Conservation (phyloP, 2,329 filamentous ascomycete species). For the Alternaria sp. region DNA sequence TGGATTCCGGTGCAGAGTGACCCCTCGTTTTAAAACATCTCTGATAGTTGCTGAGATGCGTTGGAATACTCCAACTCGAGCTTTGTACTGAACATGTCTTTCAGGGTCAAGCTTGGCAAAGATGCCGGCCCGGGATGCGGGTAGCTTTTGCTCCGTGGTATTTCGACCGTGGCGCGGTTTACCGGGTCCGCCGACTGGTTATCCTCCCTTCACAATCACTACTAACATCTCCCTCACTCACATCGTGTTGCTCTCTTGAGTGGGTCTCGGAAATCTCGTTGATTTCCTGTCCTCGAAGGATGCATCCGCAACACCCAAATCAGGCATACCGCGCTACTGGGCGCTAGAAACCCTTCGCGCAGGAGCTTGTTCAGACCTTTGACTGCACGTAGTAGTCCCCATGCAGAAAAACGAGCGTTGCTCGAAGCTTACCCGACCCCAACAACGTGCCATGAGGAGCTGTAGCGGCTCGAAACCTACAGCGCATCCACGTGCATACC, state of each 20-base stretch:
- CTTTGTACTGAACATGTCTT: not conserved
- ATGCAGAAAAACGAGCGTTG: slow-evolving; percentile 10
- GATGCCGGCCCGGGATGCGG: slow-evolving; percentile 12
- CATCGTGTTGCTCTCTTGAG: slow-evolving; percentile 7
- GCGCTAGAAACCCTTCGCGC: slow-evolving; percentile 11
- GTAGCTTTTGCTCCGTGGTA: not conserved
- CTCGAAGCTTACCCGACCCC: slow-evolving; percentile 4
- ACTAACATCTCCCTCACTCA: not conserved
- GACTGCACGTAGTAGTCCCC: slow-evolving; percentile 12
- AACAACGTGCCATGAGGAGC: not conserved
- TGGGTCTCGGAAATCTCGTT: not conserved
- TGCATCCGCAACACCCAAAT: slow-evolving; percentile 7
- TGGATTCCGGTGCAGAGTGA: too few relatives aligned
- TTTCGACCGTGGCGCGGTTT: slow-evolving; percentile 4
- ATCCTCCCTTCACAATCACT: not conserved
- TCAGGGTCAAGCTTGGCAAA: slow-evolving; percentile 1
- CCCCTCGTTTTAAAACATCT: too few relatives aligned
- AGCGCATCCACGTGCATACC: slow-evolving; percentile 6
- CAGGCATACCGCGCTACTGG: not conserved
- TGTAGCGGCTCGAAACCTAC: not conserved
- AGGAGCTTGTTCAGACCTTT: slow-evolving; percentile 9
- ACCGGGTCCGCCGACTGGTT: not conserved
- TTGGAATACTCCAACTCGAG: not conserved
- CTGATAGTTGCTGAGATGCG: slow-evolving; percentile 8
- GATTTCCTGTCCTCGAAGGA: slow-evolving; percentile 8